These are phyloP conservation scores for Polychaeton citri DNA, from an alignment of 2,329 filamentous ascomycete species.

Conservation along the genomic window DNA sequence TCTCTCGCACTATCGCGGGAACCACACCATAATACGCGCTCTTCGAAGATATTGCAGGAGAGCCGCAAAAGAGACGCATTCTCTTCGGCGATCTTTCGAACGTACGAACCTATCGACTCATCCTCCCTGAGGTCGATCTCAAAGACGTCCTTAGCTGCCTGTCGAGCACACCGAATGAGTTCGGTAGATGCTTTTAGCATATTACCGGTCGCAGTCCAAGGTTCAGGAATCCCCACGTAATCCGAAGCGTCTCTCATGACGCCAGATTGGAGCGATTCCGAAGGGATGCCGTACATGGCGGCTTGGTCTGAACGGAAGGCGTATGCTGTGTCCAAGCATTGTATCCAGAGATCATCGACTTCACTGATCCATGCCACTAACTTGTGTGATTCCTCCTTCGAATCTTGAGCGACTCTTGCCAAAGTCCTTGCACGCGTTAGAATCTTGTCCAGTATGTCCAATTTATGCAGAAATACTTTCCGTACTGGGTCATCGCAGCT, in stretches of 20 bases:
- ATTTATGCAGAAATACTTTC: neutral
- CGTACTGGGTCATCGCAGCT: neutral
- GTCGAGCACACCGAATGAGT: conserved; percentile 28
- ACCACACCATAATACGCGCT: conserved; percentile 46
- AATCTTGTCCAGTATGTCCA: neutral
- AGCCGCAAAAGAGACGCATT: conserved; percentile 43
- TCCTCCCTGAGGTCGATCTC: conserved; percentile 20
- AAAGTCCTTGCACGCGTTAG: neutral
- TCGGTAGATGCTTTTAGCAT: conserved; percentile 25
- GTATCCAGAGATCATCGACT: conserved; percentile 60
- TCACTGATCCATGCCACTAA: conserved; percentile 42
- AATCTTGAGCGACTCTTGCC: conserved; percentile 1
- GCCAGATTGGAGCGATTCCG: conserved; percentile 44
- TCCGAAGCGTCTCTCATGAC: conserved; percentile 42
- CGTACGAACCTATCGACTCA: conserved; percentile 18
- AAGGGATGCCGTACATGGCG: conserved; percentile 56
- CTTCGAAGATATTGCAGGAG: conserved; percentile 44
- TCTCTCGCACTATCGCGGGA: conserved; percentile 38
- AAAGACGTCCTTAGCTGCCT: conserved; percentile 26
- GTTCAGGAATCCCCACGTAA: conserved; percentile 52
- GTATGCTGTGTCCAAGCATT: conserved; percentile 49
- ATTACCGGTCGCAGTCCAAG: conserved; percentile 65
- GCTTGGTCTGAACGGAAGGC: conserved; percentile 61
- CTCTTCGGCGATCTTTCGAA: conserved; percentile 38
- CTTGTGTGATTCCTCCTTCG: conserved; percentile 23